Evolutionary conservation across 2,329 filamentous ascomycete genomes (phyloP), one percentile per base, ranked within the genome.

Genomic region (Xylariaceae sp.): DNA sequence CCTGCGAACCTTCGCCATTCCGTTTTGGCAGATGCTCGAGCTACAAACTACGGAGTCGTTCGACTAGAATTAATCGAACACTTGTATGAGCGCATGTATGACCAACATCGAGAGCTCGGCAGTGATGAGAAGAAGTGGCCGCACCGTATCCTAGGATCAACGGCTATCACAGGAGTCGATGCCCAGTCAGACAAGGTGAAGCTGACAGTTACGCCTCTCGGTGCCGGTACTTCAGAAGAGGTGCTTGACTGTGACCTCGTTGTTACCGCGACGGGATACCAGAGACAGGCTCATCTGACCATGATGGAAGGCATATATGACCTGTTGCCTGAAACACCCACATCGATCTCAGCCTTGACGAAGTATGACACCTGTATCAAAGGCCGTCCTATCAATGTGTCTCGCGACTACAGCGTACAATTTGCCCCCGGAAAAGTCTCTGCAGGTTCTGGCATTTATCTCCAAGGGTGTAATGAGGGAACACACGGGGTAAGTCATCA

Each of bases 41-140:
- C 84, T 31, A 97, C 93, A 55, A 97, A 97, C 75, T 97, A 97
- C 70, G 89, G 90, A 47, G 93, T 97, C 5, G 93, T 99, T 3
- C 86, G 93, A 7, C 81, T 96, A n/a, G 83, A 90, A 60, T 81
- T 97, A 46, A 89, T 97, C 52, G 93, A 97, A 70, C 82, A 87
- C 51, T 82, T 97, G 31, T 97, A 95, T 71, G 85, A 93, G 70
- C 83, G 82, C 51, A 85, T 96, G 73, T 97, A 97, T 72, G 81
- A 90, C 50, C 93, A 97, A 72, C 83, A 86, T 45, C 80, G 96
- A 48, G 77, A 81, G 43, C 77, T 90, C 31, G 81, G 82, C 51
- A 73, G 78, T 16, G 84, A 92, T 54, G 85, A 91, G 69, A 76
- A 73, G 28, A 75, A 80, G 53, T 97, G 92, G 91, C 88, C 89